These are phyloP conservation scores for Akebia trifoliata DNA, from an alignment of 164 flowering plant genomes.

Conservation along the genomic window DNA sequence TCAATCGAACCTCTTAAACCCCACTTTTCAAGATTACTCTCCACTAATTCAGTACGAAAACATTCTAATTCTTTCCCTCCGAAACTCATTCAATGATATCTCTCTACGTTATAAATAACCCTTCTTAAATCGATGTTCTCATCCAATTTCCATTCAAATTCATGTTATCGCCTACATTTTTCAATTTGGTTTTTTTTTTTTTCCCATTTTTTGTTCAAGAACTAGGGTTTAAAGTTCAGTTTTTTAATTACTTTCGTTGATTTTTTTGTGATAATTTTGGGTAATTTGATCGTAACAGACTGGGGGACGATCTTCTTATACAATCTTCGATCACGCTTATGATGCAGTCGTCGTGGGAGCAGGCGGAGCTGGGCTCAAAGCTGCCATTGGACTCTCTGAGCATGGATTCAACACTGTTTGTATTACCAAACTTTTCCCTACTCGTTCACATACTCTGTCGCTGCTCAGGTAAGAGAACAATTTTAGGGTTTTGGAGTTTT, in stretches of 20 bases:
- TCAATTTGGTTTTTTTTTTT: no score
- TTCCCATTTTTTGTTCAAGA: no score
- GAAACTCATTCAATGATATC: no score
- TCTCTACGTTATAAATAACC: not conserved
- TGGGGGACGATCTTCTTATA: slow-evolving; percentile 59
- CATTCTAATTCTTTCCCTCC: not conserved
- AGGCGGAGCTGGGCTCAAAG: slow-evolving; percentile 92
- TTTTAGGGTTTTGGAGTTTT: not conserved
- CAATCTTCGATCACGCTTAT: slow-evolving; percentile 78
- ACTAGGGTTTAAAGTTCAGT: no score
- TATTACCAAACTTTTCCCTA: slow-evolving; percentile 88
- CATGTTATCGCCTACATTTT: no score
- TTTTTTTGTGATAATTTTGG: no score
- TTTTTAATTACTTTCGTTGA: no score
- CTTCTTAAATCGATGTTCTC: not conserved
- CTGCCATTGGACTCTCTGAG: slow-evolving; percentile 87
- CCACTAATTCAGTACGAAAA: slow-evolving; percentile 44
- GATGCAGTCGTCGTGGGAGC: slow-evolving; percentile 95
- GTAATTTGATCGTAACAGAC: slow-evolving; percentile 23
- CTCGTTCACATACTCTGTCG: slow-evolving; percentile 90
- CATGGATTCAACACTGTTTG: slow-evolving; percentile 95
- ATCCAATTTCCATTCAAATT: no score
- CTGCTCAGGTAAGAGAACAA: slow-evolving; percentile 62
- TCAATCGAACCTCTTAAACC: slow-evolving; percentile 32
- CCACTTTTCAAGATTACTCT: slow-evolving; percentile 49